Base-by-base conservation (phyloP, 805 yeast genomes). In the Yarrowia phangngaensis region DNA sequence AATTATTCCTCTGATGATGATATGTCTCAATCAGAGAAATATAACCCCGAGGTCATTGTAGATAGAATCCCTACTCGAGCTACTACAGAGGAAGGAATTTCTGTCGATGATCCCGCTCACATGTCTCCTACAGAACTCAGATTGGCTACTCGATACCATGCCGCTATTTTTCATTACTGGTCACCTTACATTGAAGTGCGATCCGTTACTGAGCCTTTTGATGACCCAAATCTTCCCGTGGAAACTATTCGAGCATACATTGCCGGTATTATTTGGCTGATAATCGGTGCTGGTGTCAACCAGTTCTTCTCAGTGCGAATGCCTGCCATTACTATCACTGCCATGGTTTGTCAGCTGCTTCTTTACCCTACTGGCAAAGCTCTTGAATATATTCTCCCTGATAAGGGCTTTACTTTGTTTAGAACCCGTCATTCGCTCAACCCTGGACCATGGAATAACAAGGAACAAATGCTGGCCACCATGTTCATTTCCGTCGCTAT, bases 401-500 rank as follows among this genome's bases (percentile, higher is more conserved):
- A 71, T 50, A 67, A 66, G 65, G 68, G 71, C 4, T 58, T 75
- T 56, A 65, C 63, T 5, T 23, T 70, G 40, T 53, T 58, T 29
- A 73, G 79, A 46, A 64, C 58, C 20, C 65, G 70, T 56, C 57
- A 62, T 51, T 66, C 70, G 8, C 63, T 77, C 52, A 79, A 78
- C 59, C 82, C 82, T 6, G 81, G 83, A 8, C 81, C 80, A 13
- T 80, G 82, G 79, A 66, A 69, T 32, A 66, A 62, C 54, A 80
- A 80, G 58, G 85, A 80, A 57, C 84, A 79, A 60, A 77, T 78
- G 81, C 68, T 79, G 52, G 66, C 79, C 8, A 74, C 84, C 14
- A 51, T 56, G 33, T 53, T 52, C 54, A 54, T 70, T 26, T 61
- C 69, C 47, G 65, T 66, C 49, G 63, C 67, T 30, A 67, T 69